Evolutionary conservation across 768 basidiomycete species (phyloP), one percentile per base, ranked within the genome.

Genomic region (Cyclocybe cylindracea): DNA sequence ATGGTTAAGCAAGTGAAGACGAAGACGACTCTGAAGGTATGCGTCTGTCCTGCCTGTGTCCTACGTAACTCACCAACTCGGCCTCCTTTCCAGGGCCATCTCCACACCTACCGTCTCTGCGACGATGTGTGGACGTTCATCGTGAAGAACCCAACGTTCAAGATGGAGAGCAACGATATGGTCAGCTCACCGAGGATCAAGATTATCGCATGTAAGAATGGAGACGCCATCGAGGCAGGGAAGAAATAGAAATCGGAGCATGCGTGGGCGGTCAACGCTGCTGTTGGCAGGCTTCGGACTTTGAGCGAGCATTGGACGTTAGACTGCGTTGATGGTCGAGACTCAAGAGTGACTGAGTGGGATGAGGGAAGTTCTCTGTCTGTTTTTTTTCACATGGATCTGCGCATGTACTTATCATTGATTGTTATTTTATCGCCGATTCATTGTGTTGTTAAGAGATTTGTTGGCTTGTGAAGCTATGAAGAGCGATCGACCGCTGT

Each of bases 81-180:
- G n/a, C n/a, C n/a, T n/a, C 13, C 2, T 51, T 39, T 44, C 48
- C 56, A 91, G 92, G 96, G 94, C 13, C 90, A 95, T 66, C 72
- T 98, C 48, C 83, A 89, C 59, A 98, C 94, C 2, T 99, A 97
- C 69, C 85, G 92, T 7, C 78, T 93, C 3, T 93, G 91, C 68
- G 94, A 96, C 72, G 94, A 95, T 65, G 96, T 98, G 43, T 98
- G 97, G 97, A 98, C 96, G 47, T 99, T 98, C 70, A 91, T 96
- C 56, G 90, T 98, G 45, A 91, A 94, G 69, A 86, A 95, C 60
- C 89, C 95, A 31, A 74, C 75, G 16, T 96, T 99, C 74, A 98
- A 98, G 73, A 94, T 98, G 88, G 97, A 99, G 70, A 83, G 85
- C 57, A 90, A 89, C 67, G 87, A 91, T 64, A 74, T 84, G 66